Conservation (phyloP, 2,329 filamentous ascomycete species). For the Allantophomopsis lycopodina region DNA sequence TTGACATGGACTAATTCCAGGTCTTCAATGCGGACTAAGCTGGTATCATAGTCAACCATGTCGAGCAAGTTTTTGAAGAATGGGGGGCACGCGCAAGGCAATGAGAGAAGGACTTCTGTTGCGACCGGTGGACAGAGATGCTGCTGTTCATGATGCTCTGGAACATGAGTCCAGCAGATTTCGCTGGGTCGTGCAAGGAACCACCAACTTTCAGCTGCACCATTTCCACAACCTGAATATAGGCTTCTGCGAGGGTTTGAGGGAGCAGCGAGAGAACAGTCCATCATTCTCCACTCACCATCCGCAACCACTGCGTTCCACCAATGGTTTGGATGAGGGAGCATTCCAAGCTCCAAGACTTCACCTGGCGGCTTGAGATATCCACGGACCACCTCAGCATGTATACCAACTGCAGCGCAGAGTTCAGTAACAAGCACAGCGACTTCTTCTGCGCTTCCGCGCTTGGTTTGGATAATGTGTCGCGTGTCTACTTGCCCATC, state of each 20-base stretch:
- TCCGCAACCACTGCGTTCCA: slow-evolving; percentile 95
- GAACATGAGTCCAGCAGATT: slow-evolving; percentile 91
- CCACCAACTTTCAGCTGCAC: slow-evolving; percentile 76
- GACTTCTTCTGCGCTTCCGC: slow-evolving; percentile 81
- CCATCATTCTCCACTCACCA: slow-evolving; percentile 91
- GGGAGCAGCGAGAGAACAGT: slow-evolving; percentile 82
- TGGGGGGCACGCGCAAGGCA: slow-evolving; percentile 74
- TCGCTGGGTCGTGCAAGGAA: slow-evolving; percentile 84
- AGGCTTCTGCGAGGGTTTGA: slow-evolving; percentile 69
- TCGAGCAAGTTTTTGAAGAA: slow-evolving; percentile 76
- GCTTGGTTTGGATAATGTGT: slow-evolving; percentile 69
- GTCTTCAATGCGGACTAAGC: slow-evolving; percentile 71
- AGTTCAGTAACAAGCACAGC: slow-evolving; percentile 82
- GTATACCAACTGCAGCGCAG: slow-evolving; percentile 79
- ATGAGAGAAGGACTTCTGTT: slow-evolving; percentile 70
- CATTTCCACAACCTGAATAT: slow-evolving; percentile 61
- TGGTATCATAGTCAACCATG: slow-evolving; percentile 84
- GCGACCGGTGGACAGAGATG: slow-evolving; percentile 84
- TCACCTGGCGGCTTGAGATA: slow-evolving; percentile 89
- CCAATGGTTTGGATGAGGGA: slow-evolving; percentile 88
- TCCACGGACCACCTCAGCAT: slow-evolving; percentile 75
- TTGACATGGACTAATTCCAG: slow-evolving; percentile 88
- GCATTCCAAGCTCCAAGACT: slow-evolving; percentile 61
- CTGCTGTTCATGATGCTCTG: slow-evolving; percentile 75
- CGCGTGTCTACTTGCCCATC: slow-evolving; percentile 74